Conservation (phyloP, 1,139 yeast genomes). For the Kurtzmaniella quercitrusa region DNA sequence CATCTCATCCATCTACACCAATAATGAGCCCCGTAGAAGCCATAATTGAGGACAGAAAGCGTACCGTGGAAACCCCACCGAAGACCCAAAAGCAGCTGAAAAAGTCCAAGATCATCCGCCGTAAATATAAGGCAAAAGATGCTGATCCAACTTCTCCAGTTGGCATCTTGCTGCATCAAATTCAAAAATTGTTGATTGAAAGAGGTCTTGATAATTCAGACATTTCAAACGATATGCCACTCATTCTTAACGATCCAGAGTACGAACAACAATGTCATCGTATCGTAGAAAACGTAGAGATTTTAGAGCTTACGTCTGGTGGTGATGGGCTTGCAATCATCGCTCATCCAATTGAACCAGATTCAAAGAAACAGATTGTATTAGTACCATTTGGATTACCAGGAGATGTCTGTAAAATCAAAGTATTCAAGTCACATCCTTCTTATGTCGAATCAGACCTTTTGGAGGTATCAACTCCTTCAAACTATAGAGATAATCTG, state of each 20-base stretch:
- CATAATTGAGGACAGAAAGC: slow-evolving; percentile 2
- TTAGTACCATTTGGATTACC: slow-evolving; percentile 85
- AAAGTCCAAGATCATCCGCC: slow-evolving; percentile 23
- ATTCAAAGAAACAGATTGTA: slow-evolving; percentile 36
- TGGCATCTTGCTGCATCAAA: slow-evolving; percentile 77
- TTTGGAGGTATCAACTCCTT: slow-evolving; percentile 42
- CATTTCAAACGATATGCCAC: slow-evolving; percentile 59
- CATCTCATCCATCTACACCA: not conserved
- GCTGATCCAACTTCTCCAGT: slow-evolving; percentile 76
- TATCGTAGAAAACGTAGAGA: slow-evolving; percentile 50
- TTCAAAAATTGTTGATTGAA: slow-evolving; percentile 50
- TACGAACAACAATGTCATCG: slow-evolving; percentile 56
- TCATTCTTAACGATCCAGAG: slow-evolving; percentile 57
- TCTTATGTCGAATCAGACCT: slow-evolving; percentile 74
- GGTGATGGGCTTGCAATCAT: slow-evolving; percentile 77
- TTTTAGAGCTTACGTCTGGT: slow-evolving; percentile 60
- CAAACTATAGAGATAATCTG: slow-evolving; percentile 46
- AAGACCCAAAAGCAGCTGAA: slow-evolving; percentile 13
- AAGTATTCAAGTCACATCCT: slow-evolving; percentile 76
- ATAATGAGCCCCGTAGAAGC: slow-evolving; percentile 3
- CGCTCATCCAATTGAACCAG: slow-evolving; percentile 47
- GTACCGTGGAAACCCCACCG: slow-evolving; percentile 1
- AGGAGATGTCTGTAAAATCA: slow-evolving; percentile 71
- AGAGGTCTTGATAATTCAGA: slow-evolving; percentile 41
- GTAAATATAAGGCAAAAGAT: slow-evolving; percentile 54